These are phyloP conservation scores for Peronospora farinosa DNA, from an alignment of 352 stramenopile species.

Conservation along the genomic window DNA sequence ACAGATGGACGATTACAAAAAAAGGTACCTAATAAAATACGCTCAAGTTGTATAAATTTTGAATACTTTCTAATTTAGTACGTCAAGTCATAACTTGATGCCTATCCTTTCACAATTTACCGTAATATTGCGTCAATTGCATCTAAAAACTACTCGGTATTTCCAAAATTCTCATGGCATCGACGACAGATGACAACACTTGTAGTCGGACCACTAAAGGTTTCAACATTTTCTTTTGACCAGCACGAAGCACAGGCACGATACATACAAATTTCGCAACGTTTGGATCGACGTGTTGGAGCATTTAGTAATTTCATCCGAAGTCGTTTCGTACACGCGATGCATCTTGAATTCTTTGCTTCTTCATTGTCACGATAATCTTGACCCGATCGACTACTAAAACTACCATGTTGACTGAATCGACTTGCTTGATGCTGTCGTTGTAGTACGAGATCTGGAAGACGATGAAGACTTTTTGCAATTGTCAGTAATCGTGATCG, in stretches of 20 bases:
- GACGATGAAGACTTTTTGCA: conserved; percentile 25
- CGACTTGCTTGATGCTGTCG: conserved; percentile 13
- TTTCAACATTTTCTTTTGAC: conserved; percentile 35
- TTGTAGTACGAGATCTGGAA: conserved; percentile 29
- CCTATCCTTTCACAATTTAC: too few relatives aligned
- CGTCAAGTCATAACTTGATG: too few relatives aligned
- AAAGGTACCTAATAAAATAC: too few relatives aligned
- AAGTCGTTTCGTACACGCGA: conserved; percentile 40
- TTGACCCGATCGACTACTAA: conserved; percentile 5
- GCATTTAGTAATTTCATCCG: conserved; percentile 29
- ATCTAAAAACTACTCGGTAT: too few relatives aligned
- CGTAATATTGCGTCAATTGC: conserved; percentile 6
- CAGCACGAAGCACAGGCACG: conserved; percentile 37
- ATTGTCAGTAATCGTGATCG: conserved; percentile 21
- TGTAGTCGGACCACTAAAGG: conserved; percentile 28
- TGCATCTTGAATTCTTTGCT: conserved; percentile 31
- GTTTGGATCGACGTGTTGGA: conserved; percentile 27
- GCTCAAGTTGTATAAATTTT: too few relatives aligned
- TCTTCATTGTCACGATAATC: conserved; percentile 9
- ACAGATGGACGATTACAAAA: too few relatives aligned
- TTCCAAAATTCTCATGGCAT: conserved; percentile 37
- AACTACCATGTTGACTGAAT: conserved; percentile 7
- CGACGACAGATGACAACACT: conserved; percentile 34
- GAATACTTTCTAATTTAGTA: too few relatives aligned
- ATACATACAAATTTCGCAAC: conserved; percentile 45